These are phyloP conservation scores for Lipomyces starkeyi DNA, from an alignment of 805 yeast species.

Conservation along the genomic window DNA sequence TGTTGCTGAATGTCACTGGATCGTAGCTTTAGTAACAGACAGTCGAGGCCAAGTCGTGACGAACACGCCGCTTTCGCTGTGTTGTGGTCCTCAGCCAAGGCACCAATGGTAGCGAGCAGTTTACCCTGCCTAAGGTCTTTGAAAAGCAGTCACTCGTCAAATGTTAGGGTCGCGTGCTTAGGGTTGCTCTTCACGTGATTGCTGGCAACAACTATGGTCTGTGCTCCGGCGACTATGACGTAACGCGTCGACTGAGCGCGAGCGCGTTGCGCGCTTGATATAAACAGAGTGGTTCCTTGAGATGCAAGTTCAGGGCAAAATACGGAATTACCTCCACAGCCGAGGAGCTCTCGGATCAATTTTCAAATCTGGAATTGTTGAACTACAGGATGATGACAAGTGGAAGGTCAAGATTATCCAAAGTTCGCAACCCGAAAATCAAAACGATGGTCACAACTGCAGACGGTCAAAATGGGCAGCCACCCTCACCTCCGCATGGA, in stretches of 20 bases:
- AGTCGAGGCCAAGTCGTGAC: not conserved
- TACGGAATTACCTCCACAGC: not conserved
- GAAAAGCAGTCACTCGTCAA: not conserved
- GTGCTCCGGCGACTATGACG: not conserved
- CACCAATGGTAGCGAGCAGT: not conserved
- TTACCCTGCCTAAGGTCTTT: not conserved
- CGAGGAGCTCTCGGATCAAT: not conserved
- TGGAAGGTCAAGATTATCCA: not conserved
- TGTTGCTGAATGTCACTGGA: slow-evolving; percentile 11
- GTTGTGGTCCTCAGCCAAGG: not conserved
- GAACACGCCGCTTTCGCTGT: not conserved
- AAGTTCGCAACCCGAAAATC: not conserved
- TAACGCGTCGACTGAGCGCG: too few species aligned
- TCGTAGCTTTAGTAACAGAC: not conserved
- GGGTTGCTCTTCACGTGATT: not conserved
- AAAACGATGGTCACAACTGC: not conserved
- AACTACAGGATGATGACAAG: not conserved
- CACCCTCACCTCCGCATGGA: too few species aligned
- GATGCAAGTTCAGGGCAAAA: too few species aligned
- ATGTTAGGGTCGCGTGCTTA: not conserved
- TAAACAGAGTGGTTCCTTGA: too few species aligned
- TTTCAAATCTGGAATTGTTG: not conserved
- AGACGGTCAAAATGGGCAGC: not conserved
- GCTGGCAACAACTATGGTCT: not conserved
- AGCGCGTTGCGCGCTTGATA: too few species aligned